These are phyloP conservation scores for Cladosporium cucumerinum DNA, from an alignment of 2,329 filamentous ascomycete species.

Conservation along the genomic window DNA sequence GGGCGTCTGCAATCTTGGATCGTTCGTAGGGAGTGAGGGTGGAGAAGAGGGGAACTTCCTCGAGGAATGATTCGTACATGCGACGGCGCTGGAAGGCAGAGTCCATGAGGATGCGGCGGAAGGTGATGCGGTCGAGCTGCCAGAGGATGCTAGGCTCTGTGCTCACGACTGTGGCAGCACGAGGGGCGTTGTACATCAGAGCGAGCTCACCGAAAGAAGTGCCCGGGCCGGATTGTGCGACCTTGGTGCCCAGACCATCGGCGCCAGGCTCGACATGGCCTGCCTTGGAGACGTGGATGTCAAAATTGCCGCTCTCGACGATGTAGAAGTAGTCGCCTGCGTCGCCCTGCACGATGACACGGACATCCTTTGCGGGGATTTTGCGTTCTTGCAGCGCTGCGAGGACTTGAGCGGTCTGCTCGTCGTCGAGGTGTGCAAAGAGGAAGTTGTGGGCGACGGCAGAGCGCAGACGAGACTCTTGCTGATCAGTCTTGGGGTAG, in stretches of 20 bases:
- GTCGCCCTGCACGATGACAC: constrained; percentile 94
- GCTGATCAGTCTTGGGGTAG: constrained; percentile 78
- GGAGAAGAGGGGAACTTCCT: constrained; percentile 83
- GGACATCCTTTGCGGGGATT: constrained; percentile 82
- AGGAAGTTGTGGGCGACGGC: constrained; percentile 89
- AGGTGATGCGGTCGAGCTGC: constrained; percentile 92
- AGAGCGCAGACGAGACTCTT: constrained; percentile 71
- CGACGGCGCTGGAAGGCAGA: constrained; percentile 92
- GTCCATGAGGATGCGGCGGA: constrained; percentile 97
- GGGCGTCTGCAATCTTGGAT: constrained; percentile 93
- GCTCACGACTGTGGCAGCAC: constrained; percentile 88
- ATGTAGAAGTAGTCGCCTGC: constrained; percentile 98
- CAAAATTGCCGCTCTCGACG: constrained; percentile 85
- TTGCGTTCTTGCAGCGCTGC: constrained; percentile 91
- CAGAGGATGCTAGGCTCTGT: constrained; percentile 81
- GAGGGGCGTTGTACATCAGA: constrained; percentile 97
- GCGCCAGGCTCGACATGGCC: constrained; percentile 75
- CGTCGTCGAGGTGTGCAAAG: constrained; percentile 91
- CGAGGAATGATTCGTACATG: constrained; percentile 96
- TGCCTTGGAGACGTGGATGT: constrained; percentile 79
- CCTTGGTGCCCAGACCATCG: constrained; percentile 78
- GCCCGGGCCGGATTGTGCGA: constrained; percentile 77
- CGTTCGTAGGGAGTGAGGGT: constrained; percentile 87
- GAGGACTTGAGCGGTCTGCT: constrained; percentile 81
- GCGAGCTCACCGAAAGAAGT: constrained; percentile 96